Evolutionary conservation across 768 basidiomycete species (phyloP).

Genomic region (Postia placenta): DNA sequence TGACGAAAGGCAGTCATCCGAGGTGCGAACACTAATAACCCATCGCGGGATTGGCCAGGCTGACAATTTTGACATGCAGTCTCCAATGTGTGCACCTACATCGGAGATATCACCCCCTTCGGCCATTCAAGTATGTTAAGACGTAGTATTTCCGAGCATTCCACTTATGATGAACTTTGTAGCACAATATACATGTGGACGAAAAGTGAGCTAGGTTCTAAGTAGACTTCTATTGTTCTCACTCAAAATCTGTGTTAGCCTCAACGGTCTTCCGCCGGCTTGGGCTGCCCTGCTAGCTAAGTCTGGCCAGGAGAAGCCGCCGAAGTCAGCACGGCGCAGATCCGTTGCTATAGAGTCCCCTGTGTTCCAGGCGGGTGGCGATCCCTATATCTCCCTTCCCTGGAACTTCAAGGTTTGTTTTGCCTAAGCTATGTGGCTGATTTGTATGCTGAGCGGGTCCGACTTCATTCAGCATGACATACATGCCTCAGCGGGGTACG

Average conservation of each 20-base stretch:
- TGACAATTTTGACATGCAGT: no score
- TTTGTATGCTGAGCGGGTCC: not conserved
- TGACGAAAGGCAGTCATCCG: not conserved
- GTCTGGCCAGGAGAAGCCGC: not conserved
- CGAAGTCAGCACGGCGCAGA: no score
- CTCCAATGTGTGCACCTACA: no score
- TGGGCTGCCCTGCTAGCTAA: not conserved
- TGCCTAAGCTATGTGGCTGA: not conserved
- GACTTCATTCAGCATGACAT: not conserved
- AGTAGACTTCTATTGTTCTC: not conserved
- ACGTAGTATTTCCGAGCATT: no score
- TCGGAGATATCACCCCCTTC: no score
- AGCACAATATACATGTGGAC: conserved; percentile 5
- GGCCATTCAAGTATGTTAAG: no score
- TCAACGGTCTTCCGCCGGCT: not conserved
- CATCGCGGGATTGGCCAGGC: no score
- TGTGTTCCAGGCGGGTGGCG: not conserved
- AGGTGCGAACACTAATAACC: no score
- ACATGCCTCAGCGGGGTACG: conserved; percentile 1
- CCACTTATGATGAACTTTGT: no score
- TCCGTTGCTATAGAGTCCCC: no score
- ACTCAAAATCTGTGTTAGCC: not conserved
- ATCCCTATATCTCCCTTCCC: not conserved
- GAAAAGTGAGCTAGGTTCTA: not conserved
- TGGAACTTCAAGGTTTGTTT: conserved; percentile 1